Conservation (phyloP, 176 grass and related monocot species). For the Juncus effusus region DNA sequence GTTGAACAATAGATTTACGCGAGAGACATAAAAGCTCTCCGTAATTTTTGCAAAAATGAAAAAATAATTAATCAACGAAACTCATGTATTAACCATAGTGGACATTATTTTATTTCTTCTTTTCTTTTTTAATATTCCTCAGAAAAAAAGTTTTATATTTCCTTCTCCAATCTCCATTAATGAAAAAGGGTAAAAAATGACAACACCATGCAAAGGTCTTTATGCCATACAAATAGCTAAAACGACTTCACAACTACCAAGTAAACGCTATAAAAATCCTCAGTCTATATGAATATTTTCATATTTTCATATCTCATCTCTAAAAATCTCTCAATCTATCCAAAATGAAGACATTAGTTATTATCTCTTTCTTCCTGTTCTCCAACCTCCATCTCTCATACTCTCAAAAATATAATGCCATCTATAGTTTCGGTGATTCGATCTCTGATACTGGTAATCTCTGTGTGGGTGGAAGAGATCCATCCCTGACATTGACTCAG, state of each 20-base stretch:
- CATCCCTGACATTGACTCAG: constrained; percentile 61
- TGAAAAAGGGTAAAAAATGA: too few relatives aligned
- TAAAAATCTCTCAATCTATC: not conserved
- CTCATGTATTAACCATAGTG: too few relatives aligned
- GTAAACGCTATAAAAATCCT: constrained; percentile 25
- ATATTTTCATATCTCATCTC: constrained; percentile 18
- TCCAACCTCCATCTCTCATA: constrained; percentile 27
- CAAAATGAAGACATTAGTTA: constrained; percentile 36
- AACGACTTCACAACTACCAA: constrained; percentile 23
- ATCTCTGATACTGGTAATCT: constrained; percentile 91
- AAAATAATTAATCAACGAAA: too few relatives aligned
- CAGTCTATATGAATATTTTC: constrained; percentile 12
- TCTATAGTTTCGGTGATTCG: constrained; percentile 87
- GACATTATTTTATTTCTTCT: too few relatives aligned
- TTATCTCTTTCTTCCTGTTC: constrained; percentile 16
- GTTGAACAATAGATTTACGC: too few relatives aligned
- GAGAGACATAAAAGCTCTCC: too few relatives aligned
- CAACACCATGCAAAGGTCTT: not conserved
- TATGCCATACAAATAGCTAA: constrained; percentile 7
- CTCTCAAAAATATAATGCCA: constrained; percentile 64
- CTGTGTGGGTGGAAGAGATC: constrained; percentile 52
- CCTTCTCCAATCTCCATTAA: too few relatives aligned
- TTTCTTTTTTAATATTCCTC: too few relatives aligned
- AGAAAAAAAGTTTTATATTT: too few relatives aligned
- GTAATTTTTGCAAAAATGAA: too few relatives aligned